Evolutionary conservation across 805 yeast species (phyloP), one percentile per base, ranked within the genome.

Genomic region (Candida alai): DNA sequence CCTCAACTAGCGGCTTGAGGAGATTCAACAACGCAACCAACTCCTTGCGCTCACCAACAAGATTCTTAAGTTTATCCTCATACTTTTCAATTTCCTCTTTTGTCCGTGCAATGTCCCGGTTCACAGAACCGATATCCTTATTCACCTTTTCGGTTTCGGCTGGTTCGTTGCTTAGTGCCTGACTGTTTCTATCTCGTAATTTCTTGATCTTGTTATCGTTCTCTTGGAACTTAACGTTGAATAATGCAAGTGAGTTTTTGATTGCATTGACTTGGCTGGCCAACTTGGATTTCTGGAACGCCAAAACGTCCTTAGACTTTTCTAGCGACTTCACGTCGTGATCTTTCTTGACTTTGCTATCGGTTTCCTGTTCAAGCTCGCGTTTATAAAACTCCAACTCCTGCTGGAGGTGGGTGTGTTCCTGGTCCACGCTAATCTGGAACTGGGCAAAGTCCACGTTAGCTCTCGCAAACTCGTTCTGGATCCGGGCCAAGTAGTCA

Each of bases 321-420:
- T 58, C 60, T 40, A 60, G 48, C 14, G 52, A 49, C 41, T 55
- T 61, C 16, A 64, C 56, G 34, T 50, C 57, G 37, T 40, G 41
- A 24, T 63, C 68, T 27, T 54, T 47, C 29, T 51, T 53, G 15
- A 46, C 36, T 28, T 55, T 53, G 31, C 32, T 37, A 23, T 61
- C 68, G 11, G 56, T 43, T 30, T 58, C 68, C 16, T 56, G 61
- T 25, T 59, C 64, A 27, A 56, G 47, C 36, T 70, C 74, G 21
- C 56, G 54, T 21, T 56, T 64, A 38, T 56, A 49, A n/a, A 48
- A 40, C 45, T 52, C 32, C 49, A 48, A 37, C 53, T 65, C 46
- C 44, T 65, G 35, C 44, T 45, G 45, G 22, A 58, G 39, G 11
- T 35, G 38, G 6, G 18, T 29, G n/a, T 37, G 30, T 21, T 56